Percentiles rank a stretch among this genome's conserved stretches.
Evolutionary conservation across 805 yeast genomes (phyloP).

Genomic region (Wickerhamiella lipophila): DNA sequence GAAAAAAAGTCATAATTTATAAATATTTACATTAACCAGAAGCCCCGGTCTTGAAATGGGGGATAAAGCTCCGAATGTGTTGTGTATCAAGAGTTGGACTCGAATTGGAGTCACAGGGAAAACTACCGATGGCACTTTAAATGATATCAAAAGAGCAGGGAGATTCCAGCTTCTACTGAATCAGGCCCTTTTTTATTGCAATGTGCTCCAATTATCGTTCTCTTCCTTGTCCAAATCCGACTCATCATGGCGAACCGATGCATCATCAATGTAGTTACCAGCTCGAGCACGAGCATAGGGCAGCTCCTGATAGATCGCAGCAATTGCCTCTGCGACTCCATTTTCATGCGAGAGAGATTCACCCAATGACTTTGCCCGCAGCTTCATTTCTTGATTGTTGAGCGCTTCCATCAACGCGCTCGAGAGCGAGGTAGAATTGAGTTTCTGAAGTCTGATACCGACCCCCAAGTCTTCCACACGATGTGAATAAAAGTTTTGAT

Average conservation of each 20-base stretch:
- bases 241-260: background rate
- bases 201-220: background rate
- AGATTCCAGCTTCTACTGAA: background rate
- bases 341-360: slow-evolving; percentile 53
- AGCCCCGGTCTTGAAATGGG: background rate
- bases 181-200: background rate
- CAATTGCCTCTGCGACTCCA: slow-evolving; percentile 70
- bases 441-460: slow-evolving; percentile 57
- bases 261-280: background rate
- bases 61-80: background rate
- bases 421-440: slow-evolving; percentile 50
- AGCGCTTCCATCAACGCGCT: slow-evolving; percentile 61
- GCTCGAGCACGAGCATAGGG: slow-evolving; percentile 43
- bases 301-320: slow-evolving; percentile 62
- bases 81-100: background rate
- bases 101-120: background rate
- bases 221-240: background rate
- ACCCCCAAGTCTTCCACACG: slow-evolving; percentile 83
- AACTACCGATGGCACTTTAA: background rate
- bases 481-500: slow-evolving; percentile 82
- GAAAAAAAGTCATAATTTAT: background rate
- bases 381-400: slow-evolving; percentile 50
- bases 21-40: background rate
- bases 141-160: background rate
- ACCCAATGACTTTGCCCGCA: slow-evolving; percentile 54